phyloP scores from a whole-genome alignment of 805 yeast species.

The Metschnikowia rubicola region DNA sequence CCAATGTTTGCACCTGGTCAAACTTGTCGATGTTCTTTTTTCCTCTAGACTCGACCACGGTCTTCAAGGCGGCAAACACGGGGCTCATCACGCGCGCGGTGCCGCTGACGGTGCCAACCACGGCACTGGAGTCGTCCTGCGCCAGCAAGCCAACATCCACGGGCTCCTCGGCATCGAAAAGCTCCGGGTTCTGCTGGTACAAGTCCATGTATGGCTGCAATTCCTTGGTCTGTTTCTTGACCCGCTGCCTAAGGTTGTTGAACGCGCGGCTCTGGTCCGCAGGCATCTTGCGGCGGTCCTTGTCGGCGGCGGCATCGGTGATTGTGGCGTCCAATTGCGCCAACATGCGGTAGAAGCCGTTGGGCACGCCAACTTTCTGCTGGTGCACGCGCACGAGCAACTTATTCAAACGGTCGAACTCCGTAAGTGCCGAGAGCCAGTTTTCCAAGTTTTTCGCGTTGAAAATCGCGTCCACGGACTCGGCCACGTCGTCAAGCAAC shows the following conservation, averaged over 20 bases:
- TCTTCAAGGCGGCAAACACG: conserved; percentile 69
- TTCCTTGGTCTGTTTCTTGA: conserved; percentile 74
- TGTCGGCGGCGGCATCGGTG: conserved; percentile 44
- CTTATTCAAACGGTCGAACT: conserved; percentile 76
- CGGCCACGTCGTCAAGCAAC: conserved; percentile 80
- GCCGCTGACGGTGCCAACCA: conserved; percentile 32
- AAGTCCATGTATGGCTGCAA: conserved; percentile 54
- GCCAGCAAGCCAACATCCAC: conserved; percentile 34
- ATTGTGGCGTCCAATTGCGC: conserved; percentile 71
- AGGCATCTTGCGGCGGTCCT: conserved; percentile 67
- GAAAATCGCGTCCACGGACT: conserved; percentile 62
- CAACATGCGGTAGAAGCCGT: conserved; percentile 62
- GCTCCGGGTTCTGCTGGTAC: conserved; percentile 68
- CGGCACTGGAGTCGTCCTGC: conserved; percentile 27
- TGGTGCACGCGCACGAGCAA: conserved; percentile 65
- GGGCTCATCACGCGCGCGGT: conserved; percentile 38
- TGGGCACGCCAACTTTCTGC: conserved; percentile 74
- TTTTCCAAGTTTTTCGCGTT: conserved; percentile 65
- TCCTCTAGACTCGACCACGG: conserved; percentile 87
- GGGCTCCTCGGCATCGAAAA: conserved; percentile 58
- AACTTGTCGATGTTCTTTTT: conserved; percentile 84
- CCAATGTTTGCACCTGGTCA: conserved; percentile 74
- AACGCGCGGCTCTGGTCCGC: conserved; percentile 82
- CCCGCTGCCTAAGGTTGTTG: conserved; percentile 84
- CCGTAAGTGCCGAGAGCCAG: conserved; percentile 72